Percentiles rank a stretch among this genome's conserved stretches.
Evolutionary conservation across 208 protist genomes (phyloP).

Genomic region (Crithidia acanthocephali): DNA sequence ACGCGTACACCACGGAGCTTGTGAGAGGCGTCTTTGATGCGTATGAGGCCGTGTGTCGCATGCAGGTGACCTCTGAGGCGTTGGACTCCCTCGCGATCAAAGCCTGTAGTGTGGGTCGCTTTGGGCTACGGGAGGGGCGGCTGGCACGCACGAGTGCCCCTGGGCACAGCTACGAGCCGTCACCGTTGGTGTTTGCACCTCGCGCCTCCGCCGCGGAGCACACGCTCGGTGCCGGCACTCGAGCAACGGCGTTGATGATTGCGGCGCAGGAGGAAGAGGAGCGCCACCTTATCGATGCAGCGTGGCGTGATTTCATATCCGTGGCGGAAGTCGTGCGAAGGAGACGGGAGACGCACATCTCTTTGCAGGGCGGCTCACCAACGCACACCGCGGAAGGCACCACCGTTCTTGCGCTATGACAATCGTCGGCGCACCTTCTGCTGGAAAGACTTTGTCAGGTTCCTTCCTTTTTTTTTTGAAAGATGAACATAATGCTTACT

Average conservation of each 20-base stretch:
- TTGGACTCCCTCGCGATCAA: constrained; percentile 35
- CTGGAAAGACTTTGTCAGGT: too few relatives aligned
- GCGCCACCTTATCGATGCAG: background rate
- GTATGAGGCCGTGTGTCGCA: constrained; percentile 27
- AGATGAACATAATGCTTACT: too few relatives aligned
- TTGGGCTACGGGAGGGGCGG: constrained; percentile 23
- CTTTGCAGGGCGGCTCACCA: background rate
- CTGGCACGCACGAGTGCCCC: constrained; percentile 25
- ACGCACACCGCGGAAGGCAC: too few relatives aligned
- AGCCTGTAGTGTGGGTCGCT: constrained; percentile 29
- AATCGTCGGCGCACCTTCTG: too few relatives aligned
- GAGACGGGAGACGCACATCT: background rate
- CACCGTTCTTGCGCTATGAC: too few relatives aligned
- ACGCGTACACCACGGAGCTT: background rate
- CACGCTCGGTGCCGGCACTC: background rate
- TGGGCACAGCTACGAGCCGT: background rate
- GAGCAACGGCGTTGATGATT: background rate
- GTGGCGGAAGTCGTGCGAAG: background rate
- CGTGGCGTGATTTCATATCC: background rate
- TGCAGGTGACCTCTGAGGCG: constrained; percentile 24
- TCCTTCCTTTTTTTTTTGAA: too few relatives aligned
- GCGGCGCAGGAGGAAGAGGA: background rate
- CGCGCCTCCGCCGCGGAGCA: background rate
- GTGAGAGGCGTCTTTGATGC: background rate
- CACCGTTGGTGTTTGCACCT: background rate